Base-by-base conservation (phyloP, 2,329 filamentous ascomycete species). In the Ceratocystis harringtonii region DNA sequence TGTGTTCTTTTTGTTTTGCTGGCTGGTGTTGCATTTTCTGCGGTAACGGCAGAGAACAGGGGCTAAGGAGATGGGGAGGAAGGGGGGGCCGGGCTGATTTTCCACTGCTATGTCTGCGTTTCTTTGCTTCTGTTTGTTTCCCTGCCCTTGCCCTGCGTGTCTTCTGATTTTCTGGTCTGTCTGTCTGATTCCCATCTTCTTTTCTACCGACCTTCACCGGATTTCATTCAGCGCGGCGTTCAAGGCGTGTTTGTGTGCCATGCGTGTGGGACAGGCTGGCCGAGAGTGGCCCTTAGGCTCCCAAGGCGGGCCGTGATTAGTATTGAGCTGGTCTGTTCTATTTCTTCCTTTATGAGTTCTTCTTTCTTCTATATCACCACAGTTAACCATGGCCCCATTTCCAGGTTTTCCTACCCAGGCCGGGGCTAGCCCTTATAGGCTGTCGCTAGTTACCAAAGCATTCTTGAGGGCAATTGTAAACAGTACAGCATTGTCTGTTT, bases 1-100 rank as follows among this genome's bases (percentile, higher is more conserved):
- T 4, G 76, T 94, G 44, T 99, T 99, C 75, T 89, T 97, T 71
- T 73, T 83, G 45, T 99, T 99, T 73, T 96, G 92, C 75, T 97
- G 90, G 85, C 77, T 94, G 69, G 91, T 95, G 65, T 73, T 99
- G 72, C 88, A 92, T 76, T 97, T 84, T 73, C 75, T 99, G 76
- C 79, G 89, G 73, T 92, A 75, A 80, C 36, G 36, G 32, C 2
- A n/a, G 41, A 19, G 22, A 28, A 10, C 8, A 50, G 41, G 28
- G 55, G 55, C 28, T 2, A 12, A 36, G 32, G 32, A 12, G 36
- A 41, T 41, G 36, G 36, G 36, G 36, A 15, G 36, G 36, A 41
- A 15, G 36, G 36, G 36, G 12, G 36, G 72, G 69, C 68, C n/a
- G 4, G 60, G 17, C 15, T 55, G 43, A 12, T 48, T 50, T 19